These are phyloP conservation scores for Melanogaster broomeanus DNA, from an alignment of 768 basidiomycete genomes.

Conservation along the genomic window DNA sequence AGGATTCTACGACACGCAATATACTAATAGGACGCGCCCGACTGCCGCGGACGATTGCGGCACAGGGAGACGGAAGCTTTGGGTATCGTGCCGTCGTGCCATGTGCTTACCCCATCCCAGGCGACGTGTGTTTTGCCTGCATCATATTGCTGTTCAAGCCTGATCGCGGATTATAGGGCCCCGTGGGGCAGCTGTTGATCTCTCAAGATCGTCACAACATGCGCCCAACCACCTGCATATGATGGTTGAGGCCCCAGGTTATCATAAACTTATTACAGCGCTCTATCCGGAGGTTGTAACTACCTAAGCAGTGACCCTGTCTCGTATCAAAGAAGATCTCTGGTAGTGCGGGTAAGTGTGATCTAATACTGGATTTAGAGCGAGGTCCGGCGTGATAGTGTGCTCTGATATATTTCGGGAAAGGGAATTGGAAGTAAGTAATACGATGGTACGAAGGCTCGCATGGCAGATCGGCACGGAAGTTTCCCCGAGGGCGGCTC, in stretches of 20 bases:
- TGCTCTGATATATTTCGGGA: neutral
- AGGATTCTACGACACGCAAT: constrained; percentile 50
- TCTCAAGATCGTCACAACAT: constrained; percentile 67
- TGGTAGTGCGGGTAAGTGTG: constrained; percentile 68
- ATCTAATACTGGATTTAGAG: neutral
- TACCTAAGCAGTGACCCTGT: constrained; percentile 73
- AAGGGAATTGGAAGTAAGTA: constrained; percentile 55
- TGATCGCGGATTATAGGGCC: constrained; percentile 45
- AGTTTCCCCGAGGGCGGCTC: constrained; percentile 46
- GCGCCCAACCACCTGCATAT: constrained; percentile 81
- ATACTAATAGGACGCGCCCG: constrained; percentile 57
- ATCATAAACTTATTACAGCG: constrained; percentile 70
- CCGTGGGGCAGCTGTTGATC: constrained; percentile 64
- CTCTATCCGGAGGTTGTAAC: constrained; percentile 69
- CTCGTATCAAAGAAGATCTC: constrained; percentile 76
- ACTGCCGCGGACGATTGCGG: constrained; percentile 70
- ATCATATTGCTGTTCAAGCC: neutral
- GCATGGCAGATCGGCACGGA: constrained; percentile 50
- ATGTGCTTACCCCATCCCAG: constrained; percentile 72
- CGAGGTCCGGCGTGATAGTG: no score
- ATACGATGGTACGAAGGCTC: constrained; percentile 54
- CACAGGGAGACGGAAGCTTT: constrained; percentile 63
- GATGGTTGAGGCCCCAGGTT: constrained; percentile 70
- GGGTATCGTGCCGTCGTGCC: constrained; percentile 73
- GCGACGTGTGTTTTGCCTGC: constrained; percentile 45